A percentile compares a stretch with the other conserved stretches of the same genome.
Evolutionary conservation across 192 early-diverging fungal species (phyloP).

Genomic region (Umbelopsis ramanniana): DNA sequence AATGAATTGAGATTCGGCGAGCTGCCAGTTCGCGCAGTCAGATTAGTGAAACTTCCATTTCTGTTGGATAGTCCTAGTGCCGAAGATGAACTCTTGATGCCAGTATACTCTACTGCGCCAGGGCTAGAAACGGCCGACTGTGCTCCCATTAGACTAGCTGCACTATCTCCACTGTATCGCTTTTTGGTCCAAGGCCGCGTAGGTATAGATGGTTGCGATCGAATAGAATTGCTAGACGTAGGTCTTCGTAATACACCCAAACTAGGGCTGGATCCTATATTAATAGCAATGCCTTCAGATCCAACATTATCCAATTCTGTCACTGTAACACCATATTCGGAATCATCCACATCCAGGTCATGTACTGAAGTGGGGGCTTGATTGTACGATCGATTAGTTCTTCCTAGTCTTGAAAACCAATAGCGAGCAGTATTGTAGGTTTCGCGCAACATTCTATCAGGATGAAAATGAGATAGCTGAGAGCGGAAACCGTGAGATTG

Average conservation of each 20-base stretch:
- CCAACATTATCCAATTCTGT: background rate
- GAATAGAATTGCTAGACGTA: background rate
- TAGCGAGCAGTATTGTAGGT: constrained; percentile 8
- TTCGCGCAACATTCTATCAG: background rate
- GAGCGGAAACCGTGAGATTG: background rate
- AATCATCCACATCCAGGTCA: background rate
- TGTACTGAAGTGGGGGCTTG: background rate
- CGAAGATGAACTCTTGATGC: constrained; percentile 26
- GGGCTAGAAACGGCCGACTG: background rate
- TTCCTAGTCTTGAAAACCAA: constrained; percentile 28
- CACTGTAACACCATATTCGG: background rate
- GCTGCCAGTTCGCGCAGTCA: constrained; percentile 30
- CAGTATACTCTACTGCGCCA: constrained; percentile 18
- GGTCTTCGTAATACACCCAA: constrained; percentile 21
- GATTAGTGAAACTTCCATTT: constrained; percentile 29
- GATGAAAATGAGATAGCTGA: background rate
- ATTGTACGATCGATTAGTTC: constrained; percentile 12
- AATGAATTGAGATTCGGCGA: constrained; percentile 26
- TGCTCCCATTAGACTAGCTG: background rate
- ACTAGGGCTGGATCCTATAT: constrained; percentile 19
- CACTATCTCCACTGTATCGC: constrained; percentile 44
- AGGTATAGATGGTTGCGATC: constrained; percentile 25
- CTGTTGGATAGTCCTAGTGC: constrained; percentile 31
- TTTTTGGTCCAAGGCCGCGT: constrained; percentile 40
- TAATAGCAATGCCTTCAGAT: constrained; percentile 10